Evolutionary conservation across 2,329 filamentous ascomycete genomes (phyloP).

Genomic region (Venturia aucupariae): DNA sequence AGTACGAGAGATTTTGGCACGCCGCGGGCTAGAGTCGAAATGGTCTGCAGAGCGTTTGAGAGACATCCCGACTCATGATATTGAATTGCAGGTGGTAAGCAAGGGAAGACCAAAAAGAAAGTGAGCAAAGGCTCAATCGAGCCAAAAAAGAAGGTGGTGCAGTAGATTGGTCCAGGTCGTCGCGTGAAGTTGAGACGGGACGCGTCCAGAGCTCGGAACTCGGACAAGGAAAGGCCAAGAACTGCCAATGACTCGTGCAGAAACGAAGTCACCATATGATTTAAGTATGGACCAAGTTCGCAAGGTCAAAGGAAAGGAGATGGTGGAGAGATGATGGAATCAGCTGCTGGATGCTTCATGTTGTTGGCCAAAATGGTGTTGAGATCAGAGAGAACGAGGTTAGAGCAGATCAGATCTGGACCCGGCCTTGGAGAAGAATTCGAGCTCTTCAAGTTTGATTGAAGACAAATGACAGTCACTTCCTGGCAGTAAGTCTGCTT

Average conservation of each 20-base stretch:
- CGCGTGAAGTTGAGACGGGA: neutral
- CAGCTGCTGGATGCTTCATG: no score
- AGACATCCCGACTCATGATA: neutral
- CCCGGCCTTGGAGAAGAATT: neutral
- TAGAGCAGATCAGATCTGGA: neutral
- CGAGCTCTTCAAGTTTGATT: neutral
- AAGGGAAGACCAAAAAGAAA: neutral
- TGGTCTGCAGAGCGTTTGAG: neutral
- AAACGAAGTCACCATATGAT: neutral
- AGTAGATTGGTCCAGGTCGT: no score
- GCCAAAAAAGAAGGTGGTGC: no score
- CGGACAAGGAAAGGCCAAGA: neutral
- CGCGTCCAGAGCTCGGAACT: neutral
- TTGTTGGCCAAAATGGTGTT: no score
- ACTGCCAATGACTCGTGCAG: neutral
- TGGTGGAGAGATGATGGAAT: neutral
- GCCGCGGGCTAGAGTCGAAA: slow-evolving; percentile 1
- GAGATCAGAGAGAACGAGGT: no score
- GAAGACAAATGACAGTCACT: neutral
- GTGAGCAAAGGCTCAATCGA: no score
- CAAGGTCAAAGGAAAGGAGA: neutral
- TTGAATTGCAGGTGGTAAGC: neutral
- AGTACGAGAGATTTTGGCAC: slow-evolving; percentile 16
- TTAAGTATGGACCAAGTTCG: neutral
- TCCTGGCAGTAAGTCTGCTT: neutral